phyloP scores from a whole-genome alignment of 495 filamentous ascomycete species.

The Tuber calosporum region DNA sequence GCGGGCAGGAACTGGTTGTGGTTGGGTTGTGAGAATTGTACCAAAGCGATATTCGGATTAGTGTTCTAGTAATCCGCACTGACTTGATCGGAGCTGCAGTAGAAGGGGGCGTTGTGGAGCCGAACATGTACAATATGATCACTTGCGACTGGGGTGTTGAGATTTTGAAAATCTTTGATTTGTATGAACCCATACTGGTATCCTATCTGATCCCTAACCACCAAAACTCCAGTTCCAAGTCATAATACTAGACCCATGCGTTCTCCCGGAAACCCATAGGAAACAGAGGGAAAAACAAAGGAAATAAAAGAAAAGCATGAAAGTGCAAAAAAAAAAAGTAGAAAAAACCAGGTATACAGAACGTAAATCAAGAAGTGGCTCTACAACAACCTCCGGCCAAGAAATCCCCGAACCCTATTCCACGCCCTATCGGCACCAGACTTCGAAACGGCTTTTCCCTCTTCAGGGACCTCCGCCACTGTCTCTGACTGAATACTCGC shows the following conservation, averaged over 20 bases:
- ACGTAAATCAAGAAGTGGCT: background rate
- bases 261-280: background rate
- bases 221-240: background rate
- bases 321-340: background rate
- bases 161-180: background rate
- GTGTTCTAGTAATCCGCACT: background rate
- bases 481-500: background rate
- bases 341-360: background rate
- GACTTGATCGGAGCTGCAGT: background rate
- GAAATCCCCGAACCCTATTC: constrained; percentile 1
- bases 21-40: background rate
- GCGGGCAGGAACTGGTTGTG: background rate
- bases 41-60: background rate
- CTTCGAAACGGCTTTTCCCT: background rate
- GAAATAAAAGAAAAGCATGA: background rate
- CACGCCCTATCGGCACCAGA: background rate
- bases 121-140: background rate
- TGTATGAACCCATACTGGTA: background rate
- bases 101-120: background rate
- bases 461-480: background rate
- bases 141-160: background rate
- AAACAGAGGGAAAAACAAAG: background rate
- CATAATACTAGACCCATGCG: background rate
- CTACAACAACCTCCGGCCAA: background rate
- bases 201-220: background rate